Conservation (phyloP, 2,329 filamentous ascomycete genomes). For the Didymella segeticola region DNA sequence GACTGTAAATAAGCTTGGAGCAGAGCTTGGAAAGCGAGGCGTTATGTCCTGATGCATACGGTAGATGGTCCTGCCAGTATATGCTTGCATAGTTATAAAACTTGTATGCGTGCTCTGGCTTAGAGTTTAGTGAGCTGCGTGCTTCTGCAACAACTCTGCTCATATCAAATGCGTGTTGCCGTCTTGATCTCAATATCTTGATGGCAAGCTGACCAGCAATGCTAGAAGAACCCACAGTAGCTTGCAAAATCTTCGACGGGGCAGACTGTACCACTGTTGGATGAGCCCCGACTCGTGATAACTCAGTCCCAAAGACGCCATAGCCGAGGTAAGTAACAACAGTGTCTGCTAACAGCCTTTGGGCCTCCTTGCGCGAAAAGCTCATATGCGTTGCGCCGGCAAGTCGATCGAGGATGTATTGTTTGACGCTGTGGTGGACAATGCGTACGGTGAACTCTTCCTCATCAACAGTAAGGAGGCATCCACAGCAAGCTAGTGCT, state of each 20-base stretch:
- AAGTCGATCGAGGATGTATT: conserved; percentile 21
- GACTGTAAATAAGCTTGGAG: not conserved
- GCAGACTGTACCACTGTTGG: not conserved
- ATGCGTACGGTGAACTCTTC: conserved; percentile 31
- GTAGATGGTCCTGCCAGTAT: conserved; percentile 21
- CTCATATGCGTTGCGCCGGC: not conserved
- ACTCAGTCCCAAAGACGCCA: conserved; percentile 25
- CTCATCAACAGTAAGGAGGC: conserved; percentile 31
- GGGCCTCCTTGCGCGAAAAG: conserved; percentile 10
- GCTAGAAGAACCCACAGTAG: not conserved
- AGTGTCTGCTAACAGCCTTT: conserved; percentile 22
- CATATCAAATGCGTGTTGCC: conserved; percentile 19
- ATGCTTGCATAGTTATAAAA: conserved; percentile 24
- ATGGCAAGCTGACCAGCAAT: conserved; percentile 1
- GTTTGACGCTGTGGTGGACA: conserved; percentile 30
- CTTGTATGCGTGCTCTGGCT: not conserved
- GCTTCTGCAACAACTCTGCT: conserved; percentile 18
- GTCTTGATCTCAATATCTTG: conserved; percentile 18
- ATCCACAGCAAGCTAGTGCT: conserved; percentile 31
- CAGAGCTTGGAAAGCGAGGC: conserved; percentile 9
- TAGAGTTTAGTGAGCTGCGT: not conserved
- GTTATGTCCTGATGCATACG: conserved; percentile 14
- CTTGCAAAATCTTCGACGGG: not conserved
- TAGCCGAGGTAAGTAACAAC: conserved; percentile 34
- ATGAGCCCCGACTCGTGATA: conserved; percentile 10